Evolutionary conservation across 768 basidiomycete species (phyloP), one percentile per base, ranked within the genome.

Genomic region (Psilocybe azurescens): DNA sequence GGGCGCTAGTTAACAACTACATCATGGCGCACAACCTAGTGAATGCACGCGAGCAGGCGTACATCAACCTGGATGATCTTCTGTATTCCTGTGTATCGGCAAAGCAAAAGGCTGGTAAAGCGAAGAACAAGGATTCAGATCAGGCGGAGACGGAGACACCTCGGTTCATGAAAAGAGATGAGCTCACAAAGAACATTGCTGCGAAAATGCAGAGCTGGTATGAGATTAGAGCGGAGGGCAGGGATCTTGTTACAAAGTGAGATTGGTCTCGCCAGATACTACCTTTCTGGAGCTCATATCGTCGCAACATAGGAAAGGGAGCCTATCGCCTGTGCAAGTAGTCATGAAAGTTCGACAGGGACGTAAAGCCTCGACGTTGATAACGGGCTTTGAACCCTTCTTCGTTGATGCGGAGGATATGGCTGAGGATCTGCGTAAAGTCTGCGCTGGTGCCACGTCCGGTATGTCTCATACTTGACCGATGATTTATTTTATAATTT

Each of bases 361-460:
- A 2, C 83, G 89, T 18, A 94, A 90, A 73, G 86, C 87, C 3
- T 86, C 83, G 52, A 97, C 94, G 1, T 75, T 90, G 50, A 81
- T 96, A 56, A 87, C 88, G 0, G 90, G 91, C 0, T 90, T 93
- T 61, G 95, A 97, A 71, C 83, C 89, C 0, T 97, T 89, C 73
- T 77, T 83, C 18, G 74, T 93, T 8, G 79, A 86, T 13, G 84
- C 88, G 10, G 88, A 92, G 10, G 84, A 85, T 30, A 86, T 95
- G 74, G 89, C 89, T 1, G 91, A 95, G 50, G 91, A 92, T 51
- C 75, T 97, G 61, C 83, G 87, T 59, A 90, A 85, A 73, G 68
- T 80, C 1, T 97, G 94, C 69, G 94, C 94, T 1, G 86, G 89
- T 48, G 83, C 93, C 9, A 91, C 95, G 5, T 88, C 91, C 48